Evolutionary conservation across 768 basidiomycete genomes (phyloP).

Genomic region (Lentinula edodes): DNA sequence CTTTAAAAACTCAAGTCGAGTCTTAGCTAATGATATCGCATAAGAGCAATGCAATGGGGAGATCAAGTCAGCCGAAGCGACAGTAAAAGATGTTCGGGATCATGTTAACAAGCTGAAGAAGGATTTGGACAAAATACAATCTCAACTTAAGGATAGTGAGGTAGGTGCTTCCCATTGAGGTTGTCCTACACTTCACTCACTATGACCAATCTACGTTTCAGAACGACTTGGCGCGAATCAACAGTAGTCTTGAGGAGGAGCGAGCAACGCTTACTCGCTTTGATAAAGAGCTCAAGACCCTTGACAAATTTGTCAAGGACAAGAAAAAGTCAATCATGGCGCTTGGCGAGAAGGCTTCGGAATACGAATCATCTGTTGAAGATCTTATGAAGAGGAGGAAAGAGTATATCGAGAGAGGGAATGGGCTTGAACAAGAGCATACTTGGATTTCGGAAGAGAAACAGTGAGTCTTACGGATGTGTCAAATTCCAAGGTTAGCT

Average conservation of each 20-base stretch:
- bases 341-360: constrained; percentile 57
- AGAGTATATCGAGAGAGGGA: constrained; percentile 42
- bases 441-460: constrained; percentile 89
- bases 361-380: constrained; percentile 67
- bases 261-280: constrained; percentile 83
- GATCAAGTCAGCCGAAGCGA: constrained; percentile 45
- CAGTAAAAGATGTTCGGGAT: constrained; percentile 33
- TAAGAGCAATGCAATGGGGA: constrained; percentile 81
- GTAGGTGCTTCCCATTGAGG: constrained; percentile 20
- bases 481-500: not conserved
- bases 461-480: constrained; percentile 47
- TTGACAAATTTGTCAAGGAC: constrained; percentile 76
- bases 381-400: constrained; percentile 61
- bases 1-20: not conserved
- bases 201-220: not conserved
- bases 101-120: constrained; percentile 50
- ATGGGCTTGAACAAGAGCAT: constrained; percentile 73
- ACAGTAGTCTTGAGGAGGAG: constrained; percentile 74
- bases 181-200: not conserved
- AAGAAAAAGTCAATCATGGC: constrained; percentile 71
- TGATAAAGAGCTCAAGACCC: constrained; percentile 80
- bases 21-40: not conserved
- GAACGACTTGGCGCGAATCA: constrained; percentile 60
- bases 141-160: constrained; percentile 41
- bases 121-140: constrained; percentile 57